A percentile compares a stretch with the other conserved stretches of the same genome.
Conservation (phyloP, 306 rosid species). For the Morella rubra region DNA sequence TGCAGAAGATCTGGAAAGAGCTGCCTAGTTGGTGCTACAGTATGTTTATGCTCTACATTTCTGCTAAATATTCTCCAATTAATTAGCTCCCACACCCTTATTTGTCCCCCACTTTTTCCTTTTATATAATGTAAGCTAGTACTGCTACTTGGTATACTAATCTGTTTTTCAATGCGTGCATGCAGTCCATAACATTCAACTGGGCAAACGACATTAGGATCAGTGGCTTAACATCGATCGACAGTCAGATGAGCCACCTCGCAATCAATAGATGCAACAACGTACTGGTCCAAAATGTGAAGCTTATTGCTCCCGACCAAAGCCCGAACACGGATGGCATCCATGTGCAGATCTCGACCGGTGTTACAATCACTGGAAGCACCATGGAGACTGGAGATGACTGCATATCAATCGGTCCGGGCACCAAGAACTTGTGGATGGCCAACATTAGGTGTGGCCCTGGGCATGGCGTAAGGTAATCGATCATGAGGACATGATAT, state of each 20-base stretch:
- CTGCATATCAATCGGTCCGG: slow-evolving; percentile 66
- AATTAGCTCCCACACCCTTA: no score
- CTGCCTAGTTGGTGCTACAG: slow-evolving; percentile 66
- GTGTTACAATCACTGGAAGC: slow-evolving; percentile 47
- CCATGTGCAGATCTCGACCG: slow-evolving; percentile 51
- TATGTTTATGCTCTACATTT: slow-evolving; percentile 1
- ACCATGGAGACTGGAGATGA: slow-evolving; percentile 61
- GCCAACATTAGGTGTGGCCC: slow-evolving; percentile 62
- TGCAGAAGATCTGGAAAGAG: slow-evolving; percentile 44
- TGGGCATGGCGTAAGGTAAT: slow-evolving; percentile 69
- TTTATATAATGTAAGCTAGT: no score
- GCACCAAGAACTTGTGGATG: slow-evolving; percentile 49
- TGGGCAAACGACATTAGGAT: slow-evolving; percentile 52
- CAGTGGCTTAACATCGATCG: slow-evolving; percentile 58
- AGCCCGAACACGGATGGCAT: slow-evolving; percentile 78
- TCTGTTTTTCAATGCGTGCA: not conserved
- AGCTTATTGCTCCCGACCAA: slow-evolving; percentile 40
- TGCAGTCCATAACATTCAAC: slow-evolving; percentile 60
- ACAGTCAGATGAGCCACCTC: slow-evolving; percentile 53
- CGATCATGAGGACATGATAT: not conserved
- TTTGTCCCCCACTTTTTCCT: no score
- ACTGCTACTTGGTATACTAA: not conserved
- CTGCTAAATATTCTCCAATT: no score
- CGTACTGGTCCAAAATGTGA: slow-evolving; percentile 40
- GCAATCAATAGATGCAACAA: slow-evolving; percentile 63